A percentile compares a stretch with the other conserved stretches of the same genome.
Conservation (phyloP, 371 early-diverging fungal genomes). For the Zancudomyces culisetae region DNA sequence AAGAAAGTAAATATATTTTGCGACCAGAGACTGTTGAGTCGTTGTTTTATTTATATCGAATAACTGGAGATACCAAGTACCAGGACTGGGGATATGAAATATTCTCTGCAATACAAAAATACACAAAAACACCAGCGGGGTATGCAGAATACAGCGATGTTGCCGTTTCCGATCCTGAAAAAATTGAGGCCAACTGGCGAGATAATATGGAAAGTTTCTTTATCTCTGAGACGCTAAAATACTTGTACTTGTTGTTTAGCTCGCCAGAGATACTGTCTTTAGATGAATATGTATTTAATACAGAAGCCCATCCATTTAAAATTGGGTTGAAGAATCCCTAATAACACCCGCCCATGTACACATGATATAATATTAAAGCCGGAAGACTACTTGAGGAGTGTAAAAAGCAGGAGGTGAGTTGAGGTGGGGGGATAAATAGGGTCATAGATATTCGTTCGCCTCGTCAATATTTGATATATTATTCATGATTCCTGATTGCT, state of each 20-base stretch:
- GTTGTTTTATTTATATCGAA: constrained; percentile 59
- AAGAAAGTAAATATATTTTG: constrained; percentile 21
- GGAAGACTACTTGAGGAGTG: too few relatives aligned
- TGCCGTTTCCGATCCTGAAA: constrained; percentile 25
- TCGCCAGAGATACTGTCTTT: constrained; percentile 44
- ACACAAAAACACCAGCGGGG: constrained; percentile 47
- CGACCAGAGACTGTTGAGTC: constrained; percentile 85
- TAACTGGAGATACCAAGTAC: constrained; percentile 55
- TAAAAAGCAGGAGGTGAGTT: too few relatives aligned
- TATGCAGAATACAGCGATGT: constrained; percentile 62
- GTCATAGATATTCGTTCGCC: too few relatives aligned
- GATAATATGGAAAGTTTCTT: constrained; percentile 46
- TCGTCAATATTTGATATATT: too few relatives aligned
- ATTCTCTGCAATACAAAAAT: constrained; percentile 60
- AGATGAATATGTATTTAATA: constrained; percentile 66
- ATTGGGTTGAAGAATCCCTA: constrained; percentile 8
- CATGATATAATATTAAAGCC: background rate
- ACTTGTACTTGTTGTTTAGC: constrained; percentile 72
- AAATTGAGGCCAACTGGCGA: constrained; percentile 40
- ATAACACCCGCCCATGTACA: background rate
- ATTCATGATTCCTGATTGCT: too few relatives aligned
- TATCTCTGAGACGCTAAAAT: constrained; percentile 87
- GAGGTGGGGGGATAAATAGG: too few relatives aligned
- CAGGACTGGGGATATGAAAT: constrained; percentile 75
- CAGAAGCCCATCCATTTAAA: constrained; percentile 71